Base-by-base conservation (phyloP, 139 green algal genomes). In the Marvania coccoides region DNA sequence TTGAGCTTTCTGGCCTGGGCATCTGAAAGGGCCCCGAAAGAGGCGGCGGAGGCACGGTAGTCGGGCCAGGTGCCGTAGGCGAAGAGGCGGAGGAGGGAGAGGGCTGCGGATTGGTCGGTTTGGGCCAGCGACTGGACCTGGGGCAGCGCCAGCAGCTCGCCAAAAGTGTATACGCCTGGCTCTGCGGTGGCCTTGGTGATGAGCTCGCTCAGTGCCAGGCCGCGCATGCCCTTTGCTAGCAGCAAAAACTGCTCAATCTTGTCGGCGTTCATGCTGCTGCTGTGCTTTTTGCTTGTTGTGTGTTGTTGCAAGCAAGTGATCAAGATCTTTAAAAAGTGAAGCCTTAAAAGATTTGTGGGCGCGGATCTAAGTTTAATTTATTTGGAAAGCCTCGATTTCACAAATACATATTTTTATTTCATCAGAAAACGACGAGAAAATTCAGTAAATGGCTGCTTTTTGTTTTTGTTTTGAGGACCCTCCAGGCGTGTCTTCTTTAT, bases 151-250 rank as follows among this genome's bases (percentile, higher is more conserved):
- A 97, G 68, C 5, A 97, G 83, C 80, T 97, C 91, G 1, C 83
- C 86, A 65, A 95, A 97, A 1, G 83, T 79, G 47, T 91, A 96
- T 0, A 97, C 33, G 10, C 69, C 78, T 0, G 87, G 88, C 56
- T 95, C 86, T n/a, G 85, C 68, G 0, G 85, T 93, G 12, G 81
- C 88, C 51, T 82, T 85, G 56, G 62, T 40, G n/a, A 95, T 85
- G 0, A 93, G 55, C 15, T 91, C 81, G 1, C 64, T 75, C 0
- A 85, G 42, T 7, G 65, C 73, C 35, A 70, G 51, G 6, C 87
- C 88, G 1, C 77, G 63, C 0, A 72, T 70, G 9, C 69, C 69
- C 64, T 91, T 93, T 6, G 78, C 83, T 1, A 95, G 76, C 40
- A 91, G 69, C 10, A 88, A 33, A 42, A 75, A 91, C 51, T 88